Evolutionary conservation across 2,329 filamentous ascomycete species (phyloP).

Genomic region (Fusarium odoratissimum): DNA sequence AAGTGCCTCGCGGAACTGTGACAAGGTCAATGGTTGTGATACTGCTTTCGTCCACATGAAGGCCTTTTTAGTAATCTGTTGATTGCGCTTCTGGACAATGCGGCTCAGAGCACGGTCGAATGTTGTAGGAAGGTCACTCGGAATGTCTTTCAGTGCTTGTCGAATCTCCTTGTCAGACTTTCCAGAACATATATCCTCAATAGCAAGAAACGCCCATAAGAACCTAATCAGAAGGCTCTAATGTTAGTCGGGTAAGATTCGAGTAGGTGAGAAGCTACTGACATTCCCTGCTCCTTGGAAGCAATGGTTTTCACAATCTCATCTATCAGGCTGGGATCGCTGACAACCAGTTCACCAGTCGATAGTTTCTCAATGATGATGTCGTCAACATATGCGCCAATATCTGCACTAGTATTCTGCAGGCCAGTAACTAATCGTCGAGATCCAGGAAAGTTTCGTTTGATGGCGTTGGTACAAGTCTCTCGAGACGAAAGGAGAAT

Average conservation of each 20-base stretch:
- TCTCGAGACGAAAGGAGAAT: neutral
- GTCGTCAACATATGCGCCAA: neutral
- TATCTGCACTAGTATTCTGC: neutral
- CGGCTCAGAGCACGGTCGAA: slow-evolving; percentile 21
- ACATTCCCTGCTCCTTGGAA: slow-evolving; percentile 1
- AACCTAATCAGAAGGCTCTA: slow-evolving; percentile 10
- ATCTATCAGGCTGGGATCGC: rapidly evolving
- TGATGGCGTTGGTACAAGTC: neutral
- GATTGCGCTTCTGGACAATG: neutral
- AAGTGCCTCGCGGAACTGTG: slow-evolving; percentile 6
- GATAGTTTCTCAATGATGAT: neutral
- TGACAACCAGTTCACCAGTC: rapidly evolving
- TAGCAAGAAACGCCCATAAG: slow-evolving; percentile 18
- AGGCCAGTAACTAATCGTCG: neutral
- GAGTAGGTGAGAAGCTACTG: neutral
- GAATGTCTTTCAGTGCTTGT: neutral
- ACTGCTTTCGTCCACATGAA: slow-evolving; percentile 6
- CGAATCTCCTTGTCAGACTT: slow-evolving; percentile 20
- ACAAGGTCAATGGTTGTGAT: neutral
- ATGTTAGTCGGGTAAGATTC: too few relatives aligned
- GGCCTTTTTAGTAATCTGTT: neutral
- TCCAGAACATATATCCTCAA: slow-evolving; percentile 26
- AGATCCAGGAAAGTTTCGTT: neutral
- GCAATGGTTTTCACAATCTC: neutral
- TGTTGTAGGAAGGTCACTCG: slow-evolving; percentile 2